These are phyloP conservation scores for Peziza echinospora DNA, from an alignment of 495 filamentous ascomycete genomes.

Conservation along the genomic window DNA sequence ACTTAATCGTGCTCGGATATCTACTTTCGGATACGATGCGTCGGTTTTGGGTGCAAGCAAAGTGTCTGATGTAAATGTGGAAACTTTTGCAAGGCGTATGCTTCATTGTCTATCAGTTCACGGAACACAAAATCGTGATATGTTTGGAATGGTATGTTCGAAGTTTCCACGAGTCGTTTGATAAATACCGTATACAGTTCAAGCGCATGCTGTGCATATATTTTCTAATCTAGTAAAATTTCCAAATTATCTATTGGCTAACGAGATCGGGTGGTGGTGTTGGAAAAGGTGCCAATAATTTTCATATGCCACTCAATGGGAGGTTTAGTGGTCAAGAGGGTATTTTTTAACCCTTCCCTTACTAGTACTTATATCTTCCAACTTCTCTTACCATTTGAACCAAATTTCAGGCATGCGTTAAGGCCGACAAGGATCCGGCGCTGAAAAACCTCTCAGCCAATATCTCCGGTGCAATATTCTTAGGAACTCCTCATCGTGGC, in stretches of 20 bases:
- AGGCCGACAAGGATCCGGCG: constrained; percentile 11
- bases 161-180: too few species aligned
- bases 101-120: constrained; percentile 1
- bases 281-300: constrained; percentile 19
- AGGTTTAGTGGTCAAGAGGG: constrained; percentile 28
- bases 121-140: not conserved
- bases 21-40: constrained; percentile 24
- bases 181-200: too few species aligned
- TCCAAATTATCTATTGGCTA: too few species aligned
- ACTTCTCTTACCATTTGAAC: constrained; percentile 22
- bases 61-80: constrained; percentile 1
- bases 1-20: constrained; percentile 20
- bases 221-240: too few species aligned
- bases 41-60: constrained; percentile 5
- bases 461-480: constrained; percentile 24
- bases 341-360: constrained; percentile 3
- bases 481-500: constrained; percentile 31
- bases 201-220: not conserved
- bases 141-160: constrained; percentile 3
- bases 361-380: not conserved
- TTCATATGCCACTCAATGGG: constrained; percentile 29
- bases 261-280: too few species aligned
- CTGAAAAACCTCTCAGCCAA: constrained; percentile 21
- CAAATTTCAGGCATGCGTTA: constrained; percentile 1
- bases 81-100: constrained; percentile 5